Conservation (phyloP, 73 alveolate species). For the Stentor roeselii region DNA sequence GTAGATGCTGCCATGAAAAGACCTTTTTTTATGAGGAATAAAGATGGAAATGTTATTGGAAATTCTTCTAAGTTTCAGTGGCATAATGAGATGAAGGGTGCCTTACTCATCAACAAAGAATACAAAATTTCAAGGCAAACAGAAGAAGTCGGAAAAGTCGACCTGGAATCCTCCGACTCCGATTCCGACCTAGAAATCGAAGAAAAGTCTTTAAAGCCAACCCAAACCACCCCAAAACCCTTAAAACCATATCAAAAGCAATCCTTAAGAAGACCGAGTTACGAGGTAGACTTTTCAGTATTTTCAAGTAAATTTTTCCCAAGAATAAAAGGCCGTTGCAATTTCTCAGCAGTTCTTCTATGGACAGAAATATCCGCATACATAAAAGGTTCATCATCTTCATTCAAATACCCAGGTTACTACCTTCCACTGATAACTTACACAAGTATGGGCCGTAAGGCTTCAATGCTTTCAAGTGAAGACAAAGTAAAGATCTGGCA, state of each 20-base stretch:
- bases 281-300: constrained; percentile 32
- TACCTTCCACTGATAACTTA: not conserved
- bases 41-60: constrained; percentile 60
- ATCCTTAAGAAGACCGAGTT: constrained; percentile 21
- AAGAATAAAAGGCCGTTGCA: not conserved
- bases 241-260: constrained; percentile 3
- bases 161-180: not conserved
- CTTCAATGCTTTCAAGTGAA: constrained; percentile 36
- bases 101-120: constrained; percentile 55
- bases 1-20: constrained; percentile 60
- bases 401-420: not conserved
- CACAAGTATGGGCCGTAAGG: constrained; percentile 18
- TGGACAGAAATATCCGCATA: constrained; percentile 79
- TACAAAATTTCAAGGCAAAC: constrained; percentile 46
- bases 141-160: constrained; percentile 33
- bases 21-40: constrained; percentile 69
- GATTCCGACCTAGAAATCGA: constrained; percentile 30
- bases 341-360: constrained; percentile 29
- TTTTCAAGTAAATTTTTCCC: constrained; percentile 26
- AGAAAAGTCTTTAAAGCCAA: constrained; percentile 17
- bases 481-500: constrained; percentile 44
- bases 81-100: constrained; percentile 83
- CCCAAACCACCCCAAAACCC: not conserved
- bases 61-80: constrained; percentile 51
- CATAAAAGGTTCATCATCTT: constrained; percentile 55